Percentiles rank a stretch among this genome's conserved stretches.
Conservation (phyloP, 768 basidiomycete genomes). For the Tulasnella sp. region DNA sequence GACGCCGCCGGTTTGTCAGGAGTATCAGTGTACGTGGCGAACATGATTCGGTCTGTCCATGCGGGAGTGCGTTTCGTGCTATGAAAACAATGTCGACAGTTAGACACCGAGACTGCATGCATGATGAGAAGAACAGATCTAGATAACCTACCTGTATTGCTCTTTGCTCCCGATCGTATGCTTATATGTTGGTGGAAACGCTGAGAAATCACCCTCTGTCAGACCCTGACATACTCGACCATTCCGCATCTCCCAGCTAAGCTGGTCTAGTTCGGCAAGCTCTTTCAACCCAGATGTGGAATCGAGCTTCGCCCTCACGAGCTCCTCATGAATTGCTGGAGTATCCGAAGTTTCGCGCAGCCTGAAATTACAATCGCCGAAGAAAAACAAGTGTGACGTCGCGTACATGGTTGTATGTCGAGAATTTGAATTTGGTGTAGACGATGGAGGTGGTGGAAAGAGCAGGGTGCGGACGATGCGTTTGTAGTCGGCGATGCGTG, state of each 20-base stretch:
- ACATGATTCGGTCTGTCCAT: constrained; percentile 91
- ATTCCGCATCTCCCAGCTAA: constrained; percentile 50
- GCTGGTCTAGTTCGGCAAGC: constrained; percentile 64
- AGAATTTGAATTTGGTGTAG: constrained; percentile 27
- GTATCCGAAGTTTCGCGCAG: constrained; percentile 35
- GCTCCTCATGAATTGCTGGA: constrained; percentile 18
- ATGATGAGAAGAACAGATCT: too few species aligned
- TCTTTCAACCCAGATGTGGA: constrained; percentile 45
- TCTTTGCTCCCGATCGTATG: constrained; percentile 73
- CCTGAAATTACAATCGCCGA: constrained; percentile 92
- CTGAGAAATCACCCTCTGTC: constrained; percentile 78
- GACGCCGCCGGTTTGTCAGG: constrained; percentile 42
- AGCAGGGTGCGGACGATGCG: constrained; percentile 73
- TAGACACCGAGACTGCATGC: too few species aligned
- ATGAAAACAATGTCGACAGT: constrained; percentile 3
- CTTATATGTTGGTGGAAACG: constrained; percentile 88
- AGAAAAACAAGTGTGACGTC: constrained; percentile 83
- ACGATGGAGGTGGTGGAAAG: constrained; percentile 47
- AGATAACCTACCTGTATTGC: constrained; percentile 60
- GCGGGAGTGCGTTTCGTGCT: constrained; percentile 68
- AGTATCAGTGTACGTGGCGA: constrained; percentile 57
- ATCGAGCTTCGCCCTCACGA: constrained; percentile 35
- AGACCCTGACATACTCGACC: constrained; percentile 61
- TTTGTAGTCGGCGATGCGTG: constrained; percentile 66
- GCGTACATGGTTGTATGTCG: constrained; percentile 57